phyloP scores from a whole-genome alignment of 768 basidiomycete genomes.

The Lepiota brunneoincarnata region DNA sequence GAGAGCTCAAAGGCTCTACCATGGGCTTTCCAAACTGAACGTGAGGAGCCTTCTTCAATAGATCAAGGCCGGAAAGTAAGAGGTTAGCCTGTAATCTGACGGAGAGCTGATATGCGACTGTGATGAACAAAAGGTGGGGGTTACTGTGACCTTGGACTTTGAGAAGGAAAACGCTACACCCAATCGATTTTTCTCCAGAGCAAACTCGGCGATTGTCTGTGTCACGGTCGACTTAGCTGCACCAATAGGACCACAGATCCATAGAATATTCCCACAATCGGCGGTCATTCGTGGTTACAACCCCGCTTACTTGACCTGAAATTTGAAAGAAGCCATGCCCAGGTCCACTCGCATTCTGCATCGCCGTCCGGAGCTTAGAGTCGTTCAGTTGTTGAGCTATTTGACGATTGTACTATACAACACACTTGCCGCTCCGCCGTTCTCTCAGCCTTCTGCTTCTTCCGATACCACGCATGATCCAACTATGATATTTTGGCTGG shows the following conservation, averaged over 20 bases:
- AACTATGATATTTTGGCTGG: too few species aligned
- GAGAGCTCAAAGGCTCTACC: not conserved
- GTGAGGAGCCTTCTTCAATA: not conserved
- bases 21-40: not conserved
- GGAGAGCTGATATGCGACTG: constrained; percentile 2
- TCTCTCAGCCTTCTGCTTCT: too few species aligned
- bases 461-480: too few species aligned
- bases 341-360: too few species aligned
- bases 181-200: not conserved
- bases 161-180: constrained; percentile 5
- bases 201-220: not conserved
- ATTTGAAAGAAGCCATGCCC: too few species aligned
- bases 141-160: not conserved
- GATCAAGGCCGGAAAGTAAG: not conserved
- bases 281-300: too few species aligned
- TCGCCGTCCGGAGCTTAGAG: too few species aligned
- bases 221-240: constrained; percentile 2
- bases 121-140: not conserved
- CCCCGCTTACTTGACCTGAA: too few species aligned
- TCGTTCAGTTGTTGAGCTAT: too few species aligned
- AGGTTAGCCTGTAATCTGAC: not conserved
- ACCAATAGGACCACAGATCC: constrained; percentile 2
- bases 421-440: too few species aligned
- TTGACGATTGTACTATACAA: too few species aligned
- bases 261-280: not conserved